Evolutionary conservation across 106 monocot species (phyloP), one percentile per base, ranked within the genome.

Genomic region (Gastrodia elata): DNA sequence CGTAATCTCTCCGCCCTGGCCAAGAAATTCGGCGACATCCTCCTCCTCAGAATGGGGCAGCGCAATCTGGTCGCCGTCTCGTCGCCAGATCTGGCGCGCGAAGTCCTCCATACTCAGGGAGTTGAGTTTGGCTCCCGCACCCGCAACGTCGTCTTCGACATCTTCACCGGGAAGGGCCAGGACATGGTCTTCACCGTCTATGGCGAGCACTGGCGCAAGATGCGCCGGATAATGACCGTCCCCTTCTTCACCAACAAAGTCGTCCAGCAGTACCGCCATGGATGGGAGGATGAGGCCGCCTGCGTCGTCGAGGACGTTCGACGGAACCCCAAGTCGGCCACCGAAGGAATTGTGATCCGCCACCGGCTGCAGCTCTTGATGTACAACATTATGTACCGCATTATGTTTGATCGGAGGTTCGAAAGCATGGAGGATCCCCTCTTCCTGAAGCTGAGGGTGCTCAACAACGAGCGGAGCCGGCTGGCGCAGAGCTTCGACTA

Each of bases 161-260:
- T 91, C 75, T 91, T 91, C 85, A 87, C 91, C 34, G 91, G 87
- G 6, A 76, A 91, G 57, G 91, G 91, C 65, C 91, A 91, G 87
- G 91, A 91, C 80, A 87, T 91, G 91, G 91, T 91, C 59, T 91
- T 91, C 87, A 91, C 91, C 46, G 91, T 91, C 33, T 91, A 91
- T 76, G 87, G 91, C 59, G 91, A 91, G 41, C 91, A 91, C 80
- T 91, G 91, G 91, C 77, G 91, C 65, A 91, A 91, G 83, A 91
- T 91, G 91, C 82, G 91, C n/a, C 75, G 91, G 18, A 91, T 91
- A 83, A 87, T 91, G 91, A 91, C 91, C 70, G 91, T 91, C 20
- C 91, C 91, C 68, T 91, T 91, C 83, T 91, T 91, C 87, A 91
- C 91, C 83, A 91, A 87, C 79, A 91, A 91, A 81, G 89, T 91